These are phyloP conservation scores for Sarocladium brachiariae DNA, from an alignment of 2,329 filamentous ascomycete species.

Conservation along the genomic window DNA sequence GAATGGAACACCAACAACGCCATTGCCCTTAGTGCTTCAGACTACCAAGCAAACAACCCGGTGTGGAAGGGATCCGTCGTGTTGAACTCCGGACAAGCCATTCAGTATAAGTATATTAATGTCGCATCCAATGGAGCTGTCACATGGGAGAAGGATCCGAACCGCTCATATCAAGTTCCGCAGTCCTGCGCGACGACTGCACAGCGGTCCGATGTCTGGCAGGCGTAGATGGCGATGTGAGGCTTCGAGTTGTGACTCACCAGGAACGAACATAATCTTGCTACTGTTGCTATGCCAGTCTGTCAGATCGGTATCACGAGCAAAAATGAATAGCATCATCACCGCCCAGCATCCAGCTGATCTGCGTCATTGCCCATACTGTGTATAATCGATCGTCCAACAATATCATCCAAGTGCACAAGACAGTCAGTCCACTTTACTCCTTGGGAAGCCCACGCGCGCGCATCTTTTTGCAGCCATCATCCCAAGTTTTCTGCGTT, in stretches of 20 bases:
- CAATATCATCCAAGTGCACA: background rate
- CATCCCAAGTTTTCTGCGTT: too few species aligned
- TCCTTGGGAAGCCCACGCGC: too few species aligned
- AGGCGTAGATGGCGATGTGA: too few species aligned
- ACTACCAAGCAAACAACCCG: conserved; percentile 53
- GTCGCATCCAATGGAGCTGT: conserved; percentile 46
- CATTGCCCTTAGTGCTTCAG: conserved; percentile 47
- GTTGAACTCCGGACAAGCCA: conserved; percentile 45
- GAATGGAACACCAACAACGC: conserved; percentile 52
- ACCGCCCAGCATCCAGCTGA: background rate
- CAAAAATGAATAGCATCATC: conserved; percentile 5
- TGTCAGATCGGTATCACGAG: too few species aligned
- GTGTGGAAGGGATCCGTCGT: conserved; percentile 54
- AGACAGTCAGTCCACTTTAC: too few species aligned
- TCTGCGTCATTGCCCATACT: background rate
- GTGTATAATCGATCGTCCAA: background rate
- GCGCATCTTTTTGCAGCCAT: too few species aligned
- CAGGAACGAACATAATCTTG: background rate
- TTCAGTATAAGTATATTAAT: conserved; percentile 66
- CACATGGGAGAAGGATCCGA: conserved; percentile 58
- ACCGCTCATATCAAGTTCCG: conserved; percentile 32
- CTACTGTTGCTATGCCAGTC: too few species aligned
- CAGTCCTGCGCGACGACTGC: conserved; percentile 22
- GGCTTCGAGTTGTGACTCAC: too few species aligned
- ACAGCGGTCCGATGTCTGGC: conserved; percentile 26